Base-by-base conservation (phyloP, 2,329 filamentous ascomycete species). In the Chlorencoelia australis region DNA sequence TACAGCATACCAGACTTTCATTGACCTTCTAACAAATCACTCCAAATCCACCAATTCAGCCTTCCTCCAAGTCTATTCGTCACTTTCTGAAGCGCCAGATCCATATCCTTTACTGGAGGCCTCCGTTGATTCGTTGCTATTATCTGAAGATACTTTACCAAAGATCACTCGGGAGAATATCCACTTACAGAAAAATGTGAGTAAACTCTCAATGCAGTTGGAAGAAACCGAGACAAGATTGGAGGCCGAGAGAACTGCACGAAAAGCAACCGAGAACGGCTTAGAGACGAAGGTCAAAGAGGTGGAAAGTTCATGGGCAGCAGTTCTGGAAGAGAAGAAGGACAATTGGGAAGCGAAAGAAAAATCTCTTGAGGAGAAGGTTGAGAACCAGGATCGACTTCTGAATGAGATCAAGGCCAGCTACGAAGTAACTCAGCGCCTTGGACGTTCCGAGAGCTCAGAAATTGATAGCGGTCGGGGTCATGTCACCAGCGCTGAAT, bases 291-390 rank as follows among this genome's bases (percentile, higher is more conserved):
- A 80, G 55, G 82, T 93, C 40, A 93, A 88, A 60, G 88, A 94
- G 46, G 79, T 96, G 2, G 87, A 96, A 61, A 66, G 75, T 10
- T 91, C 86, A 3, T 98, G 91, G 89, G 73, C 75, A 9, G 87
- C 85, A 16, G 88, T 95, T 4, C 59, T 98, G 33, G 79, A 83
- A 39, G 91, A 98, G 67, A 95, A 94, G 63, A 82, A 85, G 52
- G 86, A 89, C 58, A 98, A 98, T 55, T 98, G 91, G 91, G 79
- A 82, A 36, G 79, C 89, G 7, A 95, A 94, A 57, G 91, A 98
- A 64, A 84, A 83, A 63, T 78, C 75, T 18, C 62, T 95, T 41
- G 87, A 94, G 54, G 89, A 96, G 51, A 96, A 95, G 62, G 69
- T 94, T 3, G 89, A 95, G 59, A 93, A 82, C 50, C 89, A 98